phyloP scores from a whole-genome alignment of 108 stramenopile genomes.

The Cyclotella atomus region DNA sequence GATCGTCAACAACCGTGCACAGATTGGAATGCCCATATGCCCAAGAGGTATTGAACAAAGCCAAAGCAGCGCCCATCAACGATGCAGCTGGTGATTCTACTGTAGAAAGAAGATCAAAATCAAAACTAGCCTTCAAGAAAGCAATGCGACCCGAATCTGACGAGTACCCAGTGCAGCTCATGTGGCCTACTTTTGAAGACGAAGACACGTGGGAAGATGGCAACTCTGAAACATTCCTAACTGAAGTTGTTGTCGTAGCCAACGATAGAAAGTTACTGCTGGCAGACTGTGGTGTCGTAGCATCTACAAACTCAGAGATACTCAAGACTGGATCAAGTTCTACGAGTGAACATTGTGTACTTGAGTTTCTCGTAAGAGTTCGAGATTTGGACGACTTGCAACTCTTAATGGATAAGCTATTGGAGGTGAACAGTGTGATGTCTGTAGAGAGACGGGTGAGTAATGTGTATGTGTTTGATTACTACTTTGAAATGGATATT shows the following conservation, averaged over 20 bases:
- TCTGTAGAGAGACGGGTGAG: constrained; percentile 71
- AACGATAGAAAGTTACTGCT: constrained; percentile 82
- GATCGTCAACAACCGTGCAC: constrained; percentile 69
- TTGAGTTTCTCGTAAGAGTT: constrained; percentile 79
- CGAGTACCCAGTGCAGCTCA: constrained; percentile 34
- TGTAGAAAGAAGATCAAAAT: neutral
- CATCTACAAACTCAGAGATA: constrained; percentile 78
- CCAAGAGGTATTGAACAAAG: constrained; percentile 70
- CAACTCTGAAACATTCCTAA: constrained; percentile 49
- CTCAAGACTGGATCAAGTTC: constrained; percentile 80
- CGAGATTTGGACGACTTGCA: constrained; percentile 74
- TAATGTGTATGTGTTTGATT: neutral
- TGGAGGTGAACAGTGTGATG: constrained; percentile 76
- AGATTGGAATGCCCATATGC: constrained; percentile 74
- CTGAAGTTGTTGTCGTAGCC: constrained; percentile 73
- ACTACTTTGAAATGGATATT: too few species aligned
- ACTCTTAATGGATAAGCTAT: constrained; percentile 76
- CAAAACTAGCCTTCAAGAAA: neutral
- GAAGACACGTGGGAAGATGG: constrained; percentile 52
- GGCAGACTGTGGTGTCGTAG: constrained; percentile 86
- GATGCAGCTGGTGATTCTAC: constrained; percentile 17
- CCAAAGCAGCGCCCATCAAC: constrained; percentile 22
- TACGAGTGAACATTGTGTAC: constrained; percentile 73
- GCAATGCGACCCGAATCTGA: neutral
- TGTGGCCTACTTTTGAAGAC: constrained; percentile 57